Evolutionary conservation across 2,329 filamentous ascomycete genomes (phyloP).

Genomic region (Fusarium pilosicola): DNA sequence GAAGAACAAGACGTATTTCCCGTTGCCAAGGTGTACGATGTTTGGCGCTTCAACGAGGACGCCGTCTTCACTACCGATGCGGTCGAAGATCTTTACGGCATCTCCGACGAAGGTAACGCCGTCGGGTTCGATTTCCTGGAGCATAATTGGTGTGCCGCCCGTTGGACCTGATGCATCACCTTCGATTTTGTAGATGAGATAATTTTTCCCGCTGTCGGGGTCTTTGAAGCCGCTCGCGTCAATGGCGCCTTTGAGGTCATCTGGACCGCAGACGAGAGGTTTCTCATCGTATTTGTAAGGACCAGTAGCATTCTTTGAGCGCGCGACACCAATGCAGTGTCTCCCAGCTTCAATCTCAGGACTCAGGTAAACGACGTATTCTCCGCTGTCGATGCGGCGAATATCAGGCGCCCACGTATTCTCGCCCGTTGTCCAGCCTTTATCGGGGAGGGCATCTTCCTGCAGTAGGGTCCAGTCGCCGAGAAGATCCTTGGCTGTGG

Average conservation of each 20-base stretch:
- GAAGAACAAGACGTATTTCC: constrained; percentile 12
- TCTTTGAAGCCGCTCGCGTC: constrained; percentile 17
- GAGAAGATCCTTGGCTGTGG: background rate
- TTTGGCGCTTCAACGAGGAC: constrained; percentile 10
- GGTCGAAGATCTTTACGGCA: constrained; percentile 1
- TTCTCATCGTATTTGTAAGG: constrained; percentile 2
- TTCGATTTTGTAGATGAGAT: constrained; percentile 15
- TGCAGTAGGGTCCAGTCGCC: constrained; percentile 1
- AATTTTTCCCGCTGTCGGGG: background rate
- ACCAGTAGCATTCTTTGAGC: background rate
- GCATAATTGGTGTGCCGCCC: constrained; percentile 5
- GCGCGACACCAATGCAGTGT: constrained; percentile 15
- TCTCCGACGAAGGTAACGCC: constrained; percentile 3
- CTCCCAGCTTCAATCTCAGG: background rate
- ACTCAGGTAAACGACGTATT: constrained; percentile 9
- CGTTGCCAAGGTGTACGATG: background rate
- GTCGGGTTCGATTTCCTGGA: constrained; percentile 11
- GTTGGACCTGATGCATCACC: constrained; percentile 10
- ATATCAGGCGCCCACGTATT: constrained; percentile 13
- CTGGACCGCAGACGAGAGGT: constrained; percentile 1
- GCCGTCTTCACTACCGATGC: constrained; percentile 3
- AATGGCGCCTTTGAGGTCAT: constrained; percentile 1
- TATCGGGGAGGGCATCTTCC: constrained; percentile 9
- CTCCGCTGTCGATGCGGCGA: background rate
- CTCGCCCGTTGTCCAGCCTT: constrained; percentile 16